A percentile compares a stretch with the other conserved stretches of the same genome.
phyloP scores from a whole-genome alignment of 2,329 filamentous ascomycete species.

The Cryphonectria nitschkei region DNA sequence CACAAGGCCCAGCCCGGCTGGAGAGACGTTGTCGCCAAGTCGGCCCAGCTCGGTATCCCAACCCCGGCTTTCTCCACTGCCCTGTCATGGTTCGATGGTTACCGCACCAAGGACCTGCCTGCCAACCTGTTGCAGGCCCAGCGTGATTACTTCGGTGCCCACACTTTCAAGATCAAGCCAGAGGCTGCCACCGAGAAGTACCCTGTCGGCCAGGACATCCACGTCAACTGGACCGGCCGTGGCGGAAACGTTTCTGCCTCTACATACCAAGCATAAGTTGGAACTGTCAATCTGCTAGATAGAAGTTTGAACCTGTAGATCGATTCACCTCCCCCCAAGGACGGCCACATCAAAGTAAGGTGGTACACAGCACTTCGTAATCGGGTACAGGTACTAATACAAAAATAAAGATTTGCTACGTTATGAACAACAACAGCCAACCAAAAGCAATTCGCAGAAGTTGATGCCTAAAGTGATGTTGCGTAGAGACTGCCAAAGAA shows the following conservation, averaged over 20 bases:
- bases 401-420: constrained; percentile 20
- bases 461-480: neutral
- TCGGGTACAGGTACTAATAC: constrained; percentile 24
- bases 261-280: constrained; percentile 88
- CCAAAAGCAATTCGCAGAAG: neutral
- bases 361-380: constrained; percentile 21
- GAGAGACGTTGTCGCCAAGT: constrained; percentile 89
- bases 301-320: constrained; percentile 21
- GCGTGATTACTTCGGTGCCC: constrained; percentile 98
- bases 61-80: constrained; percentile 96
- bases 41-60: constrained; percentile 91
- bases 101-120: constrained; percentile 94
- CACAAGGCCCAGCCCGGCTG: constrained; percentile 92
- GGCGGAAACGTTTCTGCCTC: constrained; percentile 97
- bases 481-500: neutral
- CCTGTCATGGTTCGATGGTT: constrained; percentile 97
- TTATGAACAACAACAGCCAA: neutral
- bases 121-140: constrained; percentile 98
- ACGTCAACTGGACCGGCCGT: constrained; percentile 99
- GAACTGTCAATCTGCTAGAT: constrained; percentile 20
- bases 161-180: constrained; percentile 88
- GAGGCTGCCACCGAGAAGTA: constrained; percentile 78
- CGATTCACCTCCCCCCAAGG: constrained; percentile 13
- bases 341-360: constrained; percentile 18
- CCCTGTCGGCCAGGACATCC: constrained; percentile 83